A percentile compares a stretch with the other conserved stretches of the same genome.
Evolutionary conservation across 2,329 filamentous ascomycete genomes (phyloP).

Genomic region (Aurifilum marmelostoma): DNA sequence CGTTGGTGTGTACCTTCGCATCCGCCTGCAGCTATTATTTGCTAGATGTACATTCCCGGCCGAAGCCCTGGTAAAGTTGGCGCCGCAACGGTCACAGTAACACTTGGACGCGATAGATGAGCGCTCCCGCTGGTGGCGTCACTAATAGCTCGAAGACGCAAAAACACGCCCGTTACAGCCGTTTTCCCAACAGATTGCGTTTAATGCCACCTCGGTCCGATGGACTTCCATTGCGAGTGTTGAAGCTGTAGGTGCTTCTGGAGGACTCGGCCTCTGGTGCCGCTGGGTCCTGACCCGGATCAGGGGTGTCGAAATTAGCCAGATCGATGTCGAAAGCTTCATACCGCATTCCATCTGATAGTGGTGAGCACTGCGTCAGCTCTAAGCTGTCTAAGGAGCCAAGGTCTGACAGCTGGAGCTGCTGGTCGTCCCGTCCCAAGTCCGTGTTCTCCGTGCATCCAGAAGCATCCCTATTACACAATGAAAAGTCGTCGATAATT

Average conservation of each 20-base stretch:
- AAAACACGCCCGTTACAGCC: not conserved
- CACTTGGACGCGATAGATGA: not conserved
- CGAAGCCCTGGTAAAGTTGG: not conserved
- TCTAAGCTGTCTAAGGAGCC: not conserved
- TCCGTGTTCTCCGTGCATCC: not conserved
- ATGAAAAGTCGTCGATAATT: not conserved
- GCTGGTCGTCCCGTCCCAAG: not conserved
- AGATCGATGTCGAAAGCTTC: not conserved
- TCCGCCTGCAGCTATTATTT: not conserved
- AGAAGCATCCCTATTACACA: not conserved
- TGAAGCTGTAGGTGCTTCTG: not conserved
- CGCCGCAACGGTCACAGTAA: not conserved
- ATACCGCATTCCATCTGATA: not conserved
- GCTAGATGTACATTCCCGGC: not conserved
- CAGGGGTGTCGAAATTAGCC: not conserved
- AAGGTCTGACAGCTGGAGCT: not conserved
- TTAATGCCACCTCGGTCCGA: not conserved
- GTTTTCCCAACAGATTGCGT: not conserved
- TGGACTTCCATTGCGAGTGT: not conserved
- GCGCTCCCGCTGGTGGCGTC: not conserved
- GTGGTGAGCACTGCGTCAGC: not conserved
- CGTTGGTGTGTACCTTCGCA: slow-evolving; percentile 4
- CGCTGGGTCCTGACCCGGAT: not conserved
- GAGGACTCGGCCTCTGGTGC: not conserved
- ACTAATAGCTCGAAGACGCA: not conserved